A percentile compares a stretch with the other conserved stretches of the same genome.
Evolutionary conservation across 306 rosid genomes (phyloP).

Genomic region (Cicer cuneatum): DNA sequence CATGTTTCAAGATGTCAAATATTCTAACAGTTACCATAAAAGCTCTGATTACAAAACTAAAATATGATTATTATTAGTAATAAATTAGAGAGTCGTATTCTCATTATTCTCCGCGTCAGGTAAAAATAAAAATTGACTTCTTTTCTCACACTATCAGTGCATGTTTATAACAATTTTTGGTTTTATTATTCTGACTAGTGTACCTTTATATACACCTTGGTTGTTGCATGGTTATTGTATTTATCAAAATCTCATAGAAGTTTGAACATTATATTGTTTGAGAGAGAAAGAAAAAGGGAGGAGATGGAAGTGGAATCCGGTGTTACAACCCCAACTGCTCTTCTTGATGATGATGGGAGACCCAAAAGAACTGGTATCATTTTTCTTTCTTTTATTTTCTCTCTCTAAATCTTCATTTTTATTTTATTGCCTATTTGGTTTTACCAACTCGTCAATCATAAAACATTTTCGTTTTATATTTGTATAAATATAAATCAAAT

Average conservation of each 20-base stretch:
- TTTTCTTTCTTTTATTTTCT: background rate
- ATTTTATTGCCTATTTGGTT: too few relatives aligned
- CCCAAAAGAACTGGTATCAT: slow-evolving; percentile 46
- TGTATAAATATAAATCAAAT: too few relatives aligned
- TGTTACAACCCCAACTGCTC: background rate
- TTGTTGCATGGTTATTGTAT: background rate
- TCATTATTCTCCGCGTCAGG: background rate
- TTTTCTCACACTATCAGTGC: slow-evolving; percentile 1
- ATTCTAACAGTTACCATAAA: too few relatives aligned
- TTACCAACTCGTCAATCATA: too few relatives aligned
- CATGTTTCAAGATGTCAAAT: too few relatives aligned
- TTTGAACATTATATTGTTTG: background rate
- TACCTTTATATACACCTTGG: too few relatives aligned
- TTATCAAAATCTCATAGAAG: background rate
- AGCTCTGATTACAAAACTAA: too few relatives aligned
- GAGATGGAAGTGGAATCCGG: slow-evolving; percentile 24
- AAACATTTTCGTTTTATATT: too few relatives aligned
- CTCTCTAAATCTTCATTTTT: background rate
- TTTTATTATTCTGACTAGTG: too few relatives aligned
- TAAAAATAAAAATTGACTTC: background rate
- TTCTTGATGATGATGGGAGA: slow-evolving; percentile 53
- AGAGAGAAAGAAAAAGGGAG: background rate
- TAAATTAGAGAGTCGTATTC: too few relatives aligned
- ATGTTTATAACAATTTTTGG: background rate
- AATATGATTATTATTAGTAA: too few relatives aligned